Evolutionary conservation across 495 filamentous ascomycete species (phyloP).

Genomic region (Diplogelasinospora grovesii): DNA sequence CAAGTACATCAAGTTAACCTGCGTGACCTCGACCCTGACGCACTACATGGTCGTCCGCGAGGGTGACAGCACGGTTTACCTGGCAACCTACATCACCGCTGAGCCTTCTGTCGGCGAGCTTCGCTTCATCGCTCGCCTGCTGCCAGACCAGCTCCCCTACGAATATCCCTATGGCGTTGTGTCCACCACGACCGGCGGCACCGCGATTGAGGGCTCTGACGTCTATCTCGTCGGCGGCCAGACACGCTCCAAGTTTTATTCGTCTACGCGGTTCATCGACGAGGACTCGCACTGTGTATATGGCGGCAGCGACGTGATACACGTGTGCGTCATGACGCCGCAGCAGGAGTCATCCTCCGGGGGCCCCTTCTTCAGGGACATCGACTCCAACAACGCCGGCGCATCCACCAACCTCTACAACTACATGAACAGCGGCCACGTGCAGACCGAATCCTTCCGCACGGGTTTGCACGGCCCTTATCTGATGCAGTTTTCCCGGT

Average conservation of each 20-base stretch:
- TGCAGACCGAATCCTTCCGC: slow-evolving; percentile 55
- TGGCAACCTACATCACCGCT: slow-evolving; percentile 57
- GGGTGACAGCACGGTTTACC: slow-evolving; percentile 53
- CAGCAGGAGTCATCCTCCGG: slow-evolving; percentile 48
- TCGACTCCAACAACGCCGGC: slow-evolving; percentile 57
- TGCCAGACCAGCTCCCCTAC: slow-evolving; percentile 47
- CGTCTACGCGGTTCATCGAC: slow-evolving; percentile 60
- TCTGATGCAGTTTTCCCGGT: slow-evolving; percentile 53
- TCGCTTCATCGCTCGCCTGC: slow-evolving; percentile 57
- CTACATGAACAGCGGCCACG: slow-evolving; percentile 63
- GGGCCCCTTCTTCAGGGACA: slow-evolving; percentile 59
- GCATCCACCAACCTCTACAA: slow-evolving; percentile 54
- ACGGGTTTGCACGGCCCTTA: slow-evolving; percentile 65
- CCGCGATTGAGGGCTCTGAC: slow-evolving; percentile 54
- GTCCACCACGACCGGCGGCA: slow-evolving; percentile 44
- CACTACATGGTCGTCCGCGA: slow-evolving; percentile 58
- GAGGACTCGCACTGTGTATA: slow-evolving; percentile 56
- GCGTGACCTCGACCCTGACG: slow-evolving; percentile 51
- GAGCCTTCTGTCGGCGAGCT: slow-evolving; percentile 57
- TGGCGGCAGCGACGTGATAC: slow-evolving; percentile 35
- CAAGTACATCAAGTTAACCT: slow-evolving; percentile 57
- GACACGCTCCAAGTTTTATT: slow-evolving; percentile 65
- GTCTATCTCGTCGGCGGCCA: slow-evolving; percentile 55
- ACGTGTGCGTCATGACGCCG: slow-evolving; percentile 47
- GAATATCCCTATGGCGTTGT: slow-evolving; percentile 46